phyloP scores from a whole-genome alignment of 108 stramenopile genomes.

The Cyclostephanos tholiformis region DNA sequence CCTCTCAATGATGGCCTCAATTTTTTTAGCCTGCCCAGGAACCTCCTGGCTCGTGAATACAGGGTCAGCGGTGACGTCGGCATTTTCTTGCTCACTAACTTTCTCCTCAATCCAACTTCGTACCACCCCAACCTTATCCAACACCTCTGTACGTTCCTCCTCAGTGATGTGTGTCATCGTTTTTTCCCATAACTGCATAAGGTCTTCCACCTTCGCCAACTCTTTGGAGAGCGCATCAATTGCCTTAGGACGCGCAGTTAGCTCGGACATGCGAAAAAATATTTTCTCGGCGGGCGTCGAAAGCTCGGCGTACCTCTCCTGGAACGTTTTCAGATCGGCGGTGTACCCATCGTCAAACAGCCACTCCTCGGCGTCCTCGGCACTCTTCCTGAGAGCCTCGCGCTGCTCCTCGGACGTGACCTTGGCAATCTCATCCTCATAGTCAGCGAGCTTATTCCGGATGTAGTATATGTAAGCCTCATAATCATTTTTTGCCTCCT shows the following conservation, averaged over 20 bases:
- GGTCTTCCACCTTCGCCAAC: slow-evolving; percentile 65
- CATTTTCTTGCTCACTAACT: slow-evolving; percentile 69
- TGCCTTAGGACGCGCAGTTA: slow-evolving; percentile 81
- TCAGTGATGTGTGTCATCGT: slow-evolving; percentile 90
- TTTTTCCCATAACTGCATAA: slow-evolving; percentile 89
- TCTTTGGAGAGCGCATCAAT: slow-evolving; percentile 64
- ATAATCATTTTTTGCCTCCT: slow-evolving; percentile 92
- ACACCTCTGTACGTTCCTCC: slow-evolving; percentile 86
- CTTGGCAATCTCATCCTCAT: slow-evolving; percentile 74
- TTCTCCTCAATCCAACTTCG: slow-evolving; percentile 81
- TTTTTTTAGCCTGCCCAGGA: slow-evolving; percentile 68
- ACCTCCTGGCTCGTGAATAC: slow-evolving; percentile 85
- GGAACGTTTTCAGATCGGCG: slow-evolving; percentile 85
- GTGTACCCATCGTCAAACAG: slow-evolving; percentile 94
- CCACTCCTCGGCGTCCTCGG: slow-evolving; percentile 93
- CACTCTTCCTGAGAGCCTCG: slow-evolving; percentile 72
- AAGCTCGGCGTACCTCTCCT: slow-evolving; percentile 81
- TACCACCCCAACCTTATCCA: slow-evolving; percentile 71
- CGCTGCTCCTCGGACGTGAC: slow-evolving; percentile 96
- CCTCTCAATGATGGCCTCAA: slow-evolving; percentile 65
- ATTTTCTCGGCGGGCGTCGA: slow-evolving; percentile 82
- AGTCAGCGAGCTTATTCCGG: slow-evolving; percentile 84
- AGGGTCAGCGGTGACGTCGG: slow-evolving; percentile 77
- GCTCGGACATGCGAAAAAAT: slow-evolving; percentile 81
- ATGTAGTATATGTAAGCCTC: slow-evolving; percentile 93